Evolutionary conservation across 352 stramenopile genomes (phyloP).

Genomic region (Globisporangium okanoganense): DNA sequence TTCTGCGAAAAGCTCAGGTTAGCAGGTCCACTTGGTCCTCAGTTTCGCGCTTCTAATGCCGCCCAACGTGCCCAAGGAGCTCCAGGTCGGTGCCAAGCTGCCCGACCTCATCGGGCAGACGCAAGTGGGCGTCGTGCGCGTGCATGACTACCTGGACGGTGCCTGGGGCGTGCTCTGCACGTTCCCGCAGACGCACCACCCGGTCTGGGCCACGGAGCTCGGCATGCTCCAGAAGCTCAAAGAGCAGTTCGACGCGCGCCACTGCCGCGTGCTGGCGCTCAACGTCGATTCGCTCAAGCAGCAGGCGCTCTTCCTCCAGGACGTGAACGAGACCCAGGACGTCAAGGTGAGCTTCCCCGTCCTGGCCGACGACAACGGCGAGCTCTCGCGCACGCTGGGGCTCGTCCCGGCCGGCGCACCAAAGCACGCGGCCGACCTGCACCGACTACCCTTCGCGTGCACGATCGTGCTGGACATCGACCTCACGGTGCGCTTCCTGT

Average conservation of each 20-base stretch:
- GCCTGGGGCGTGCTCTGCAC: constrained; percentile 65
- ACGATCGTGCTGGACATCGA: constrained; percentile 74
- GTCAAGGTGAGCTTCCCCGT: constrained; percentile 73
- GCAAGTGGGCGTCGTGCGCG: constrained; percentile 63
- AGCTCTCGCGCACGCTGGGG: constrained; percentile 57
- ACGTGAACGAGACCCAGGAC: constrained; percentile 82
- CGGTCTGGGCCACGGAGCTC: constrained; percentile 75
- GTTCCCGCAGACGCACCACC: constrained; percentile 69
- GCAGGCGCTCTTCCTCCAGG: constrained; percentile 53
- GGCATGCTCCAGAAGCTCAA: constrained; percentile 79
- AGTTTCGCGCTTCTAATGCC: constrained; percentile 14
- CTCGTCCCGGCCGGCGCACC: constrained; percentile 39
- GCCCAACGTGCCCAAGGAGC: constrained; percentile 26
- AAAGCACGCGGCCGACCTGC: constrained; percentile 43
- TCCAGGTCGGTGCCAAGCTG: constrained; percentile 69
- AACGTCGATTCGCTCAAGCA: constrained; percentile 35
- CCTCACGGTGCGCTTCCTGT: constrained; percentile 58
- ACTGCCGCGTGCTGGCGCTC: constrained; percentile 58
- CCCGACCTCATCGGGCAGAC: constrained; percentile 67
- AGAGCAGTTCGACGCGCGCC: constrained; percentile 72
- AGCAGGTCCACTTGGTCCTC: background rate
- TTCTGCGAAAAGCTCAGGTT: background rate
- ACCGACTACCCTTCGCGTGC: constrained; percentile 58
- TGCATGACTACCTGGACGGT: constrained; percentile 71
- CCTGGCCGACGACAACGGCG: constrained; percentile 57